Evolutionary conservation across 2,329 filamentous ascomycete species (phyloP), one percentile per base, ranked within the genome.

Genomic region (Zarea fungicola): DNA sequence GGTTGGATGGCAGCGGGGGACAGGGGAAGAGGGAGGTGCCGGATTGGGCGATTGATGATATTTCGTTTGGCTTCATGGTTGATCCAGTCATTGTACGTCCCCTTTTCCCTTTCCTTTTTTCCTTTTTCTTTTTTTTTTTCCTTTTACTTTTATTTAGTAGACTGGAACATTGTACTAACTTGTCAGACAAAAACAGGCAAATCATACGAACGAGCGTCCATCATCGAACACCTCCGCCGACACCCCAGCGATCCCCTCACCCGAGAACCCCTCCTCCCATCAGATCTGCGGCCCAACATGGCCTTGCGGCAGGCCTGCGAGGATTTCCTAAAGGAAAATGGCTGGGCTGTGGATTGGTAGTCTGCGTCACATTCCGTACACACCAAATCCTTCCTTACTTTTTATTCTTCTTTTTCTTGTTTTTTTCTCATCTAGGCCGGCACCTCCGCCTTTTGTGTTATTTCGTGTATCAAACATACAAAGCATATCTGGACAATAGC

Each of bases 301-400:
- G 85, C 79, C 1, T 72, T 97, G 50, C 89, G 84, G 64, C 79
- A 87, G 46, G 92, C 89, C 0, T 95, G 89, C 61, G 83, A 87
- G 39, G 87, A 93, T 56, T 97, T 95, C 59, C 71, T 96, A 51
- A 78, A 87, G 23, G 74, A 87, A 57, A 96, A 96, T 59, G 91
- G 89, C 9, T 96, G 93, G 88, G 89, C 90, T 1, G 90, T 87
- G 32, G 91, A 96, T 64, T 97, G 87, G 85, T 95, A 72, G 55
- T n/a, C 4, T 14, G 8, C 2, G 11, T 21, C n/a, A n/a, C n/a
- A n/a, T n/a, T n/a, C n/a, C n/a, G n/a, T 11, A 14, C 8, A 13
- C 11, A 19, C 4, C 21, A 13, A 16, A 25, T 23, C 29, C 5
- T n/a, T 7, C 6, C 34, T 22, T 36, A 9, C 36, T 18, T 3